Evolutionary conservation across 2,329 filamentous ascomycete species (phyloP).

Genomic region (Coniella vitis): DNA sequence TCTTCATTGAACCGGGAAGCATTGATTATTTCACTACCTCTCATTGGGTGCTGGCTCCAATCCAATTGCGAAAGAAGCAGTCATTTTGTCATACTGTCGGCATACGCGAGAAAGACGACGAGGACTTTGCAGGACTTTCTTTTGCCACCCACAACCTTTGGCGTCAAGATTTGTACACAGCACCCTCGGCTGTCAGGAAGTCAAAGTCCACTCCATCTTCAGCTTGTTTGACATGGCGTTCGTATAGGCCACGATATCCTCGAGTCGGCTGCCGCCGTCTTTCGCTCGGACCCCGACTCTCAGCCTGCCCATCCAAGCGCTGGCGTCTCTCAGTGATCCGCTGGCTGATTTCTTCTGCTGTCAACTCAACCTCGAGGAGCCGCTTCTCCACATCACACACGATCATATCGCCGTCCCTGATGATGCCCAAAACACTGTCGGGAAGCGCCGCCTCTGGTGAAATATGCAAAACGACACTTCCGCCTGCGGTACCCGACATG

Average conservation of each 20-base stretch:
- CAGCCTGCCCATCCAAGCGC: slow-evolving; percentile 23
- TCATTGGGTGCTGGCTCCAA: too few relatives aligned
- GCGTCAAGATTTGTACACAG: not conserved
- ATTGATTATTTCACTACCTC: too few relatives aligned
- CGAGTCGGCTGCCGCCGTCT: slow-evolving; percentile 29
- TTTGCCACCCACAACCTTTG: too few relatives aligned
- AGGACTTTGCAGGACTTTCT: too few relatives aligned
- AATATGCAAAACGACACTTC: slow-evolving; percentile 85
- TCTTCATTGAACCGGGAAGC: too few relatives aligned
- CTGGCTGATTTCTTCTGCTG: slow-evolving; percentile 59
- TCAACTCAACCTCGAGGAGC: slow-evolving; percentile 52
- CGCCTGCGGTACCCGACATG: slow-evolving; percentile 80
- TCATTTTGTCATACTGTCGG: too few relatives aligned
- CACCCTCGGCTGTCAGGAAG: slow-evolving; percentile 45
- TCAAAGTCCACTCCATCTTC: slow-evolving; percentile 55
- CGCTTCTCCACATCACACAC: slow-evolving; percentile 69
- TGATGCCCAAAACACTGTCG: slow-evolving; percentile 69
- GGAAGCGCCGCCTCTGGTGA: slow-evolving; percentile 75
- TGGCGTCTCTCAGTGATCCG: slow-evolving; percentile 52
- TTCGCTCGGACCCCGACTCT: slow-evolving; percentile 18
- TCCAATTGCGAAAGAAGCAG: too few relatives aligned
- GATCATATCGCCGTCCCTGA: slow-evolving; percentile 70
- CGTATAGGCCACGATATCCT: slow-evolving; percentile 54
- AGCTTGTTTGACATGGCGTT: slow-evolving; percentile 53
- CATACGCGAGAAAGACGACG: too few relatives aligned